phyloP scores from a whole-genome alignment of 805 yeast genomes.

The Metschnikowia dekortorum region DNA sequence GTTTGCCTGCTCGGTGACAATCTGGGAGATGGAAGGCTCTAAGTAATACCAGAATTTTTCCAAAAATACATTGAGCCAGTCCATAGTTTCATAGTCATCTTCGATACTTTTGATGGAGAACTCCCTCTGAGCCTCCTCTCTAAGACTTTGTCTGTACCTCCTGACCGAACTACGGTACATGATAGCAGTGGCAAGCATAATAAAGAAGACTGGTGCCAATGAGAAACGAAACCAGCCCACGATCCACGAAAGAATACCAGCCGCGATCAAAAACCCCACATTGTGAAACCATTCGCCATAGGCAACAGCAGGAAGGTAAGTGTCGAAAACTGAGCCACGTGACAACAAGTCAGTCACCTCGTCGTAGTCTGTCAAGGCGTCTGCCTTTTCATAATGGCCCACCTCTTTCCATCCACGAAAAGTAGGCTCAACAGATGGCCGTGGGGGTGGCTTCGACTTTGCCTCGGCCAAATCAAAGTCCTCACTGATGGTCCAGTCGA shows the following conservation, averaged over 20 bases:
- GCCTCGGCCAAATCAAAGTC: constrained; percentile 32
- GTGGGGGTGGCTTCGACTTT: constrained; percentile 36
- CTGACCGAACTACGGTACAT: constrained; percentile 82
- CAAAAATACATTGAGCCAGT: constrained; percentile 87
- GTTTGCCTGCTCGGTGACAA: constrained; percentile 81
- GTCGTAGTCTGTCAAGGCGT: constrained; percentile 61
- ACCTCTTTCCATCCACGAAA: constrained; percentile 94
- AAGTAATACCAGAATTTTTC: constrained; percentile 88
- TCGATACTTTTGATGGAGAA: constrained; percentile 77
- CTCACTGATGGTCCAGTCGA: constrained; percentile 32
- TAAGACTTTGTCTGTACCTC: constrained; percentile 65
- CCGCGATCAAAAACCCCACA: constrained; percentile 63
- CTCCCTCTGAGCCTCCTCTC: constrained; percentile 84
- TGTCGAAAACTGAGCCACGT: constrained; percentile 69
- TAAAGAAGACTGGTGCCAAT: constrained; percentile 74
- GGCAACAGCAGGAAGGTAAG: constrained; percentile 64
- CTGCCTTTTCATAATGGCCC: constrained; percentile 77
- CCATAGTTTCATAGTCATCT: constrained; percentile 88
- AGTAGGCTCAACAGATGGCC: constrained; percentile 59
- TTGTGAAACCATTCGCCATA: constrained; percentile 98
- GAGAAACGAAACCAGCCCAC: constrained; percentile 75
- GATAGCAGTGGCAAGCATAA: constrained; percentile 57
- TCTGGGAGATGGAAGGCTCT: constrained; percentile 85
- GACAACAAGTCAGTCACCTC: constrained; percentile 66
- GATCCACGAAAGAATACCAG: constrained; percentile 70